Conservation (phyloP, 495 filamentous ascomycete genomes). For the Achaetomiella virescens region DNA sequence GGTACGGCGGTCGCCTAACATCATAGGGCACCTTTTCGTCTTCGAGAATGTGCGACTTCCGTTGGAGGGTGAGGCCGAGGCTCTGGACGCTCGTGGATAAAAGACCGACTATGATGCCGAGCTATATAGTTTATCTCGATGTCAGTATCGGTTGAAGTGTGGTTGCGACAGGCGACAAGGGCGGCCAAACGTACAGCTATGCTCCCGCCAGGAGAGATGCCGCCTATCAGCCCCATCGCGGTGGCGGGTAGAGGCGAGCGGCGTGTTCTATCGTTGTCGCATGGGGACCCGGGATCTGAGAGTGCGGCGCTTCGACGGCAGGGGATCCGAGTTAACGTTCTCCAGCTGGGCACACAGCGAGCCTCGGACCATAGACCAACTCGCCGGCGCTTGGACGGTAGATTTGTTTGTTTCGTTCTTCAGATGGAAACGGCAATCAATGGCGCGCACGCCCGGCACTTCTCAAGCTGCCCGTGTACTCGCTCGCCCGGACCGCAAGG, state of each 20-base stretch:
- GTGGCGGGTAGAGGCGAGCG: slow-evolving; percentile 23
- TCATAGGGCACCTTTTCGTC: slow-evolving; percentile 83
- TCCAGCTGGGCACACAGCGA: not conserved
- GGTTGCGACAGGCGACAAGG: not conserved
- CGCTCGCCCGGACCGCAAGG: not conserved
- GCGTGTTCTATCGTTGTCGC: slow-evolving; percentile 19
- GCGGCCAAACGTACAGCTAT: slow-evolving; percentile 59
- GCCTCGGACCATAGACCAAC: not conserved
- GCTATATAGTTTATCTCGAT: slow-evolving; percentile 39
- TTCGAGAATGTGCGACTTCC: slow-evolving; percentile 96
- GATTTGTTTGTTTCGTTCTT: not conserved
- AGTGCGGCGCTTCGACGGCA: not conserved
- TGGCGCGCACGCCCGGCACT: not conserved
- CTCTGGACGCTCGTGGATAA: slow-evolving; percentile 90
- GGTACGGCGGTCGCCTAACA: slow-evolving; percentile 76
- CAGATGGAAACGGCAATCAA: slow-evolving; percentile 1
- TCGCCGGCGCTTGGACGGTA: not conserved
- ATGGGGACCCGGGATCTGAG: slow-evolving; percentile 13
- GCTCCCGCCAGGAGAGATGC: slow-evolving; percentile 78
- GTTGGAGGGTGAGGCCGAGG: slow-evolving; percentile 92
- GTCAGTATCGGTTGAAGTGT: slow-evolving; percentile 11
- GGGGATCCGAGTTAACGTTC: not conserved
- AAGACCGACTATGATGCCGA: slow-evolving; percentile 89
- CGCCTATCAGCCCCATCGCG: slow-evolving; percentile 69
- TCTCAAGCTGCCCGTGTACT: not conserved